phyloP scores from a whole-genome alignment of 78 protist species.

The Polysphondylium violaceum region DNA sequence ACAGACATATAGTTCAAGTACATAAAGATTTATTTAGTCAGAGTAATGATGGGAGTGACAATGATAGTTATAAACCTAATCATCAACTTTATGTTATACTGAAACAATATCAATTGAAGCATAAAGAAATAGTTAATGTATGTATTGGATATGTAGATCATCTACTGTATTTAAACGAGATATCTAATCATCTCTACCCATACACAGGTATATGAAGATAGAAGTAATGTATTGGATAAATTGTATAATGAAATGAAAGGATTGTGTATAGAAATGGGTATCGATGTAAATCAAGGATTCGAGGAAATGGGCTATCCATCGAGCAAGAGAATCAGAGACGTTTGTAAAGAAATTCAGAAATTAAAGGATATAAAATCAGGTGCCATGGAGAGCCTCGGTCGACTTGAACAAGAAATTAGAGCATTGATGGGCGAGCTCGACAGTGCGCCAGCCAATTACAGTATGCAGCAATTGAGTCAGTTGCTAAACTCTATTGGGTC shows the following conservation, averaged over 20 bases:
- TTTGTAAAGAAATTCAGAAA: slow-evolving; percentile 9
- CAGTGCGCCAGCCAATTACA: no score
- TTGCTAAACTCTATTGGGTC: background rate
- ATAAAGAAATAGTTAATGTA: background rate
- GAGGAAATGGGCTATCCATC: background rate
- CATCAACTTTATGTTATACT: background rate
- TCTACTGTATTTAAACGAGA: background rate
- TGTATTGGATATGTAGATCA: slow-evolving; percentile 1
- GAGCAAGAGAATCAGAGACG: slow-evolving; percentile 9
- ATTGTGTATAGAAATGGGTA: slow-evolving; percentile 10
- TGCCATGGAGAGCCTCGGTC: background rate
- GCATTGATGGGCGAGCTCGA: no score
- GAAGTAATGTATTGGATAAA: slow-evolving; percentile 4
- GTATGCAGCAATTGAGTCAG: background rate
- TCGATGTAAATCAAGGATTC: background rate
- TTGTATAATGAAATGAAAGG: background rate
- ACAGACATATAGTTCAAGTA: no score
- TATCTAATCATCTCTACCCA: background rate
- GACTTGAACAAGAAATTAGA: slow-evolving; percentile 3
- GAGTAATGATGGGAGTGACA: no score
- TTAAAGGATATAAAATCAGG: background rate
- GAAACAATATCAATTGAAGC: background rate
- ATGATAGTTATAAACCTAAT: background rate
- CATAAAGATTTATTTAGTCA: no score
- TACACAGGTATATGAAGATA: background rate